Conservation (phyloP, 305 asterid genomes). For the Fraxinus albicans region DNA sequence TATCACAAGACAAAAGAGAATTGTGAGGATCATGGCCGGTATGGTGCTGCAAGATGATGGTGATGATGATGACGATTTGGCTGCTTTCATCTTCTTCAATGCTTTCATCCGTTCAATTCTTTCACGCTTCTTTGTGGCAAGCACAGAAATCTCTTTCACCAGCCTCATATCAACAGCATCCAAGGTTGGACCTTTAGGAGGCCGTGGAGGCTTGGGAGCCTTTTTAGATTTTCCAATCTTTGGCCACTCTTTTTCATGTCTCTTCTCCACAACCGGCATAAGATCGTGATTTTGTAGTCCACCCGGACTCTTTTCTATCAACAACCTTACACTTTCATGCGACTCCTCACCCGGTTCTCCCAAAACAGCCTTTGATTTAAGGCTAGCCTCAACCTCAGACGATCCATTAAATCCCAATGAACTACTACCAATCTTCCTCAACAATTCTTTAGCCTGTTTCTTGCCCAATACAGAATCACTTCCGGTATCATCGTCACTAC, state of each 20-base stretch:
- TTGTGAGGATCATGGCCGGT: slow-evolving; percentile 51
- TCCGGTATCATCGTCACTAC: slow-evolving; percentile 19
- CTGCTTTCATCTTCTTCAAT: slow-evolving; percentile 45
- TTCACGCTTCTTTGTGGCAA: slow-evolving; percentile 50
- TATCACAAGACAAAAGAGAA: slow-evolving; percentile 52
- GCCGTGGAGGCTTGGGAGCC: slow-evolving; percentile 64
- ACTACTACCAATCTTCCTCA: slow-evolving; percentile 38
- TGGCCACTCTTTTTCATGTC: slow-evolving; percentile 27
- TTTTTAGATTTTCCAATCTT: slow-evolving; percentile 31
- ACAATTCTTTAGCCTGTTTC: slow-evolving; percentile 25
- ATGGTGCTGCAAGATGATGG: slow-evolving; percentile 39
- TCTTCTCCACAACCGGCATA: slow-evolving; percentile 24
- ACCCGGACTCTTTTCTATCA: slow-evolving; percentile 27
- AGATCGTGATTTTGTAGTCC: slow-evolving; percentile 21
- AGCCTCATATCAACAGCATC: slow-evolving; percentile 58
- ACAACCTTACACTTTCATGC: slow-evolving; percentile 21
- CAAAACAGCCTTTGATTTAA: not conserved
- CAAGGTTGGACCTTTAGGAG: slow-evolving; percentile 62
- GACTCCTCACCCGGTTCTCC: slow-evolving; percentile 7
- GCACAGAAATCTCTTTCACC: slow-evolving; percentile 48
- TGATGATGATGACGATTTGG: slow-evolving; percentile 32
- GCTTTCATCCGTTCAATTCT: slow-evolving; percentile 48
- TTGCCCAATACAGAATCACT: slow-evolving; percentile 5
- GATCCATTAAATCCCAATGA: slow-evolving; percentile 29
- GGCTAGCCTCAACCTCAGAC: slow-evolving; percentile 6